These are phyloP conservation scores for Fusarium gaditjirri DNA, from an alignment of 2,329 filamentous ascomycete genomes.

Conservation along the genomic window DNA sequence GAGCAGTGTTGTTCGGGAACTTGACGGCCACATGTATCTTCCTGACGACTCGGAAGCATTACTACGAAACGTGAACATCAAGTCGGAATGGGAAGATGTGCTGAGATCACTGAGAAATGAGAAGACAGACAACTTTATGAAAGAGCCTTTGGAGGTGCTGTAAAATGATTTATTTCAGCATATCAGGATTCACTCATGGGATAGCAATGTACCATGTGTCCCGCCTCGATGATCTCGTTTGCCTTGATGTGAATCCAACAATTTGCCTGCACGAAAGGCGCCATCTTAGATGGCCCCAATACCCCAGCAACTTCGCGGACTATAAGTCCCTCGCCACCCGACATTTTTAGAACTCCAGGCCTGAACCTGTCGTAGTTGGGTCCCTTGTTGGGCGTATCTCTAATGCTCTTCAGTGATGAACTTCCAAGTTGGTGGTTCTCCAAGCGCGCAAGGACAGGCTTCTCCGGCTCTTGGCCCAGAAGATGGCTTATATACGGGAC, in stretches of 20 bases:
- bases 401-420: background rate
- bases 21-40: background rate
- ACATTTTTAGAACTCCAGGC: background rate
- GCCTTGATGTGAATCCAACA: constrained; percentile 3
- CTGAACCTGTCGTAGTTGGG: background rate
- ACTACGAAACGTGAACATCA: background rate
- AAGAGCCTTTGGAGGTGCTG: background rate
- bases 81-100: background rate
- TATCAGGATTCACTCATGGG: background rate
- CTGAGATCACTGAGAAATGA: background rate
- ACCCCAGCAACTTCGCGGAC: background rate
- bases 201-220: background rate
- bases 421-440: background rate
- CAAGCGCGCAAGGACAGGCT: background rate
- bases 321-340: accelerated
- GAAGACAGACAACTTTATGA: background rate
- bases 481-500: background rate
- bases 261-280: background rate
- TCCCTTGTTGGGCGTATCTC: background rate
- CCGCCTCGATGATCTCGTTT: background rate
- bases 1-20: background rate
- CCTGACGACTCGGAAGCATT: background rate
- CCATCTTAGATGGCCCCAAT: background rate
- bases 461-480: accelerated
- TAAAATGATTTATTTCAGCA: background rate